Conservation (phyloP, 441 rosid species). For the Euphorbia schlechtendalii region DNA sequence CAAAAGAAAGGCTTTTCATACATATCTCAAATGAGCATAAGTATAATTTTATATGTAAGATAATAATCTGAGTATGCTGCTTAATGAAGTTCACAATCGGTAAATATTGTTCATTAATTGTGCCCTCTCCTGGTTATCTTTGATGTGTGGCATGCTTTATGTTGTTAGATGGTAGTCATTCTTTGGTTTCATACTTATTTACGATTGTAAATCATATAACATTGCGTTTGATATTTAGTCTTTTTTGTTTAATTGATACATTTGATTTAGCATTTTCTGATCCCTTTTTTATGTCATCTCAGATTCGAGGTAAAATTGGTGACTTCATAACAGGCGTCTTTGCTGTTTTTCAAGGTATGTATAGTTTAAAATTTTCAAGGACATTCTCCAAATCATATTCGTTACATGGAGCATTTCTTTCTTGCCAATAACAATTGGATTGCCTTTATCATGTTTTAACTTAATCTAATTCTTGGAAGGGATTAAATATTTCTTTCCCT, state of each 20-base stretch:
- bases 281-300: slow-evolving; percentile 14
- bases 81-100: no score
- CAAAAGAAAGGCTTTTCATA: background rate
- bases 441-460: background rate
- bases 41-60: background rate
- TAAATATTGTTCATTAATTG: background rate
- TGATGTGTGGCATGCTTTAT: background rate
- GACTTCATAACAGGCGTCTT: slow-evolving; percentile 66
- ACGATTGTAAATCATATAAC: background rate
- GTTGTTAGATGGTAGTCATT: background rate
- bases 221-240: slow-evolving; percentile 3
- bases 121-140: background rate
- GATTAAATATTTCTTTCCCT: background rate
- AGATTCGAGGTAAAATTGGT: slow-evolving; percentile 75
- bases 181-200: background rate
- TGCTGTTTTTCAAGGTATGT: slow-evolving; percentile 71
- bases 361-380: slow-evolving; percentile 10
- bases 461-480: background rate
- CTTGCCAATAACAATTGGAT: slow-evolving; percentile 1
- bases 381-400: slow-evolving; percentile 12
- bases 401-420: background rate
- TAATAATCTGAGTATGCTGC: no score
- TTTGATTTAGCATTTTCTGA: slow-evolving; percentile 18
- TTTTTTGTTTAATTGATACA: slow-evolving; percentile 8
- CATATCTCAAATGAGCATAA: background rate